Evolutionary conservation across 768 basidiomycete genomes (phyloP), one percentile per base, ranked within the genome.

Genomic region (Leccinellum rugosiceps): DNA sequence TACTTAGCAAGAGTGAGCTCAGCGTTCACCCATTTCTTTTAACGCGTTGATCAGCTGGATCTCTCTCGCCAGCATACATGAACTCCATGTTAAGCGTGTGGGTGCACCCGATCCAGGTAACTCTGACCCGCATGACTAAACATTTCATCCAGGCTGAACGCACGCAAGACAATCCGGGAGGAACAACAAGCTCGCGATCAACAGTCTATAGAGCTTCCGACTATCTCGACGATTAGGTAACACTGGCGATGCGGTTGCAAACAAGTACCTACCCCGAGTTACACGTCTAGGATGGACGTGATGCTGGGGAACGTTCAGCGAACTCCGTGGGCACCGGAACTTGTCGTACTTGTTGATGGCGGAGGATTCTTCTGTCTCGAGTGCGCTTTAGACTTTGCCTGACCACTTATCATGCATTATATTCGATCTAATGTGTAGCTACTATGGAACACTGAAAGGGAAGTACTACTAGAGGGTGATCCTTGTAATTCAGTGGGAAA

Each of bases 1-100:
- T 66, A 8, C n/a, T 70, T 10, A 46, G 57, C 31, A 63, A 70
- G 38, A 53, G 68, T 70, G 31, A 46, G 60, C 25, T n/a, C 4
- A 6, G 3, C 14, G 6, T 32, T 48, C 0, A 26, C 11, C 6
- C 1, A 1, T n/a, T 46, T 21, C 2, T 14, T 25, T 28, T n/a
- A 15, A 0, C 17, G 26, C 17, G 21, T 31, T 56, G 3, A 53
- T 14, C 4, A 10, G 6, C 11, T 31, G 3, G n/a, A 2, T 30
- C n/a, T 32, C 25, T 30, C 11, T 31, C 21, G 10, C 23, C 41
- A 68, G 68, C 59, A 26, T 69, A 64, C 15, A 13, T 46, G 25
- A 71, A 68, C 28, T 71, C 64, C n/a, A 64, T 66, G 60, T 43
- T 70, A 9, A 46, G 62, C 13, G 64, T 69, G 68, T 69, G 48